phyloP scores from a whole-genome alignment of 2,329 filamentous ascomycete genomes.

The Fusarium oligoseptatum region DNA sequence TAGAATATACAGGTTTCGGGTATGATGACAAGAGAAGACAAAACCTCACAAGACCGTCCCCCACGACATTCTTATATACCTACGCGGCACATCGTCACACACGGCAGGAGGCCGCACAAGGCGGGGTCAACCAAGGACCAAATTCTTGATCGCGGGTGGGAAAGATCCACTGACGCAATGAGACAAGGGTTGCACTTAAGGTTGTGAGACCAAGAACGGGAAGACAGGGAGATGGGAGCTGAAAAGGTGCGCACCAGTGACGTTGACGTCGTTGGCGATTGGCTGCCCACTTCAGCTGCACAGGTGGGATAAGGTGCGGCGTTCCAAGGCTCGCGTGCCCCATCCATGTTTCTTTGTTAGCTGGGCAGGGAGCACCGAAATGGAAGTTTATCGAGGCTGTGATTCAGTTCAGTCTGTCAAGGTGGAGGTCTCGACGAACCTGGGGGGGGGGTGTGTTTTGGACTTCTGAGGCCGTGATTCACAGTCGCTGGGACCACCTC shows the following conservation, averaged over 20 bases:
- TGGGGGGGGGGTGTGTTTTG: too few relatives aligned
- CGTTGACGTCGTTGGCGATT: slow-evolving; percentile 31
- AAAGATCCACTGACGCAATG: slow-evolving; percentile 39
- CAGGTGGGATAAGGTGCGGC: slow-evolving; percentile 36
- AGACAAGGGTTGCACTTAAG: slow-evolving; percentile 17
- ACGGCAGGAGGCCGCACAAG: slow-evolving; percentile 6
- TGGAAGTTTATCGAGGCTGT: neutral
- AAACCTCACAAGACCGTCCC: neutral
- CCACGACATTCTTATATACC: slow-evolving; percentile 24
- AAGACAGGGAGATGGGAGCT: slow-evolving; percentile 3
- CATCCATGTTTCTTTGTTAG: neutral
- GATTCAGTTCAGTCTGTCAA: neutral
- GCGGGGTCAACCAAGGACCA: neutral
- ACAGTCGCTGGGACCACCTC: neutral
- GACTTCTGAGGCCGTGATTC: neutral
- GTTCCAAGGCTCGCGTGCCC: slow-evolving; percentile 17
- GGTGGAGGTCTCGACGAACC: too few relatives aligned
- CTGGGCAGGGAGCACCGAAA: neutral
- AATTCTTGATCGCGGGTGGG: slow-evolving; percentile 20
- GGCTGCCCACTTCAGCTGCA: neutral
- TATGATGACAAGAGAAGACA: neutral
- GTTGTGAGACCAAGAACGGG: neutral
- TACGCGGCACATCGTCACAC: slow-evolving; percentile 3
- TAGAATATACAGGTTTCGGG: neutral
- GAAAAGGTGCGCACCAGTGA: slow-evolving; percentile 26